Base-by-base conservation (phyloP, 2,329 filamentous ascomycete genomes). In the Fusarium sp. region DNA sequence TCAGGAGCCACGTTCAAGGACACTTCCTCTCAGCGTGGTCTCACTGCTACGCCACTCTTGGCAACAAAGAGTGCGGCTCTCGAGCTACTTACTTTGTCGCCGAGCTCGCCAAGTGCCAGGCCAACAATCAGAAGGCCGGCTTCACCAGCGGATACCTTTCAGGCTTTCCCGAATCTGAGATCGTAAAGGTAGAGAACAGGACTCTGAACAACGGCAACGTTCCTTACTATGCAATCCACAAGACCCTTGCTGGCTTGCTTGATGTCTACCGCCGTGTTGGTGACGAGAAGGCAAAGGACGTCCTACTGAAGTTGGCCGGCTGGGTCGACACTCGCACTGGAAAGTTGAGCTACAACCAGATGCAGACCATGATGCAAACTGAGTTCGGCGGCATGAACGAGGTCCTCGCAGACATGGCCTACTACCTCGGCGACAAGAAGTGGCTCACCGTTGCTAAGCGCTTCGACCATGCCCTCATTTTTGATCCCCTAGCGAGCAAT, bases 331-430 rank as follows among this genome's bases (percentile, higher is more conserved):
- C 69, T 1, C 78, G 81, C 4, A 85, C 82, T 1, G 64, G 67
- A 12, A 74, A 74, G 35, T 65, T 84, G 12, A 79, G 71, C 59
- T 75, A 77, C 24, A 58, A 44, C 9, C 74, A 81, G 65, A 82
- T 84, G 81, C 82, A 85, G 48, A 65, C 51, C 3, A 75, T 84
- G 69, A 63, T 85, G 60, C 67, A 74, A 6, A 83, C 80, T 1
- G 82, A 84, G 63, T 83, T 81, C 36, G 82, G 82, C 8, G 82
- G 82, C 29, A 84, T 84, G 81, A 82, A 81, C 63, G 82, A 83
- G 24, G 74, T 83, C 4, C 64, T 85, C 6, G 76, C 81, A 1
- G 77, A 82, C 35, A 70, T 85, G 10, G 82, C 80, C 63, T 77
- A 77, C 32, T 76, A 80, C 49, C 83, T 79, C 0, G 77, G 77